Evolutionary conservation across 352 stramenopile species (phyloP).

Genomic region (Pythium brachiatum): DNA sequence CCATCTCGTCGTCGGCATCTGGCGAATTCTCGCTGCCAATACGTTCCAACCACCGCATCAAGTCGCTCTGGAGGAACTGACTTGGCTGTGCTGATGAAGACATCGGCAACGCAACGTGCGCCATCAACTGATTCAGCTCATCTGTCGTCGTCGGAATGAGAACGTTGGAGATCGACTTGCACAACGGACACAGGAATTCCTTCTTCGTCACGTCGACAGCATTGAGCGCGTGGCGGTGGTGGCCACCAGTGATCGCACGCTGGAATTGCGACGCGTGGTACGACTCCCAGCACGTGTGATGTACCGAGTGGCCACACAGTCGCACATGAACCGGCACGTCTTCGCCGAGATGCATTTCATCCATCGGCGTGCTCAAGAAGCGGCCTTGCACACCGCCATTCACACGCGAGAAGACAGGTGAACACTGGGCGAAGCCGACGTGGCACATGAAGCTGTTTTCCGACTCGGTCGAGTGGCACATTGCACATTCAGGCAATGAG

Average conservation of each 20-base stretch:
- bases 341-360: slow-evolving; percentile 85
- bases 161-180: slow-evolving; percentile 97
- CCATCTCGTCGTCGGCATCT: slow-evolving; percentile 23
- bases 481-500: slow-evolving; percentile 64
- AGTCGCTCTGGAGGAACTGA: slow-evolving; percentile 17
- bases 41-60: slow-evolving; percentile 49
- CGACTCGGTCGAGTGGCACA: slow-evolving; percentile 80
- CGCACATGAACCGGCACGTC: slow-evolving; percentile 79
- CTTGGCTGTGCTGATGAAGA: background rate
- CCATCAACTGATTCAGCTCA: slow-evolving; percentile 40
- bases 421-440: slow-evolving; percentile 83
- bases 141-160: slow-evolving; percentile 87
- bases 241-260: slow-evolving; percentile 89
- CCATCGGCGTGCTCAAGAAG: slow-evolving; percentile 72
- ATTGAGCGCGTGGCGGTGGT: slow-evolving; percentile 91
- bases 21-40: slow-evolving; percentile 9
- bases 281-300: slow-evolving; percentile 93
- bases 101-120: background rate
- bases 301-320: slow-evolving; percentile 93
- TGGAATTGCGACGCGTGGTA: slow-evolving; percentile 95
- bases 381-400: slow-evolving; percentile 53
- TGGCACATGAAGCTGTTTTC: slow-evolving; percentile 87
- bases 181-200: slow-evolving; percentile 96
- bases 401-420: slow-evolving; percentile 63
- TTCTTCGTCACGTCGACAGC: slow-evolving; percentile 95